Conservation (phyloP, 352 stramenopile genomes). For the Phytophthora foliorum region DNA sequence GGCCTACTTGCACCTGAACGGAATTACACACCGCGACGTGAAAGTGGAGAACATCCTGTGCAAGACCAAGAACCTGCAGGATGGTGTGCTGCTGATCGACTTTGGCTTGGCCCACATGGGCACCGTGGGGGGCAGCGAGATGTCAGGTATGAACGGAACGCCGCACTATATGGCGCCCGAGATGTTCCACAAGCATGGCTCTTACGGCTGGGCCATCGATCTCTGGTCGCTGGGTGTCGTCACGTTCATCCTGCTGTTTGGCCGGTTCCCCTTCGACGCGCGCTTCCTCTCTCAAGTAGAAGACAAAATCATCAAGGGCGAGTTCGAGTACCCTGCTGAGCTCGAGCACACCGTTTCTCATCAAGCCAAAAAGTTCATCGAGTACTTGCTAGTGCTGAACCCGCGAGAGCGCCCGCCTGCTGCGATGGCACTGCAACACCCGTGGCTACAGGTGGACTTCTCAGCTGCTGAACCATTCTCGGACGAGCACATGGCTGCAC, state of each 20-base stretch:
- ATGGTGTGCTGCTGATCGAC: constrained; percentile 80
- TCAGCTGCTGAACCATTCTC: constrained; percentile 47
- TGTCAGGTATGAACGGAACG: constrained; percentile 87
- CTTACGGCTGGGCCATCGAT: constrained; percentile 76
- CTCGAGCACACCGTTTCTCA: constrained; percentile 62
- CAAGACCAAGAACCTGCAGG: constrained; percentile 49
- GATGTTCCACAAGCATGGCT: constrained; percentile 72
- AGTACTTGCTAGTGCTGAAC: constrained; percentile 75
- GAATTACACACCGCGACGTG: constrained; percentile 86
- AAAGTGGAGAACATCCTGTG: constrained; percentile 90
- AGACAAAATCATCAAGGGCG: constrained; percentile 79
- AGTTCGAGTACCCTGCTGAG: constrained; percentile 68
- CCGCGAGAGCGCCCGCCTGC: constrained; percentile 69
- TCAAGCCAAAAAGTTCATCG: constrained; percentile 82
- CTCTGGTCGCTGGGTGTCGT: constrained; percentile 85
- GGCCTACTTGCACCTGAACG: constrained; percentile 70
- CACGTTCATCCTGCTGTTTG: constrained; percentile 81
- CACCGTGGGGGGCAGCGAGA: constrained; percentile 47
- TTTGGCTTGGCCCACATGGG: constrained; percentile 81
- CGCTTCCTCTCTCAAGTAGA: constrained; percentile 87
- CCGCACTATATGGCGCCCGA: constrained; percentile 89
- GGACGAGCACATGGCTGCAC: constrained; percentile 53
- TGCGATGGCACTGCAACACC: constrained; percentile 69
- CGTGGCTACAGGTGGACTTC: constrained; percentile 69
- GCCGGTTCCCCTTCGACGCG: constrained; percentile 78